These are phyloP conservation scores for Penicillium ochrochloron DNA, from an alignment of 495 filamentous ascomycete species.

Conservation along the genomic window DNA sequence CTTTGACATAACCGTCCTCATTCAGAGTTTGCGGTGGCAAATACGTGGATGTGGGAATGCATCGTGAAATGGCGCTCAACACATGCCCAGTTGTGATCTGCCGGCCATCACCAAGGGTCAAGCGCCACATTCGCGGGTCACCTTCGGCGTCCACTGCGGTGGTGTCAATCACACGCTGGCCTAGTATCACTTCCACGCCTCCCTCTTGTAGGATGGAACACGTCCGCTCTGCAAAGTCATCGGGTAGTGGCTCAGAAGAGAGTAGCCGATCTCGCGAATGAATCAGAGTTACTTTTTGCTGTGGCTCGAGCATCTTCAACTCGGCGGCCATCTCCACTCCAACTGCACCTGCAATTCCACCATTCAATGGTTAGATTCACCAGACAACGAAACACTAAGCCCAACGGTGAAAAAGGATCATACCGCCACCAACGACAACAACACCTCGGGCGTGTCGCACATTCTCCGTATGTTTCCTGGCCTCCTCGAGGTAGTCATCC, in stretches of 20 bases:
- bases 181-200: slow-evolving; percentile 61
- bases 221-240: slow-evolving; percentile 62
- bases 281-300: slow-evolving; percentile 64
- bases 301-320: slow-evolving; percentile 61
- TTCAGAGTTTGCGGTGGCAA: slow-evolving; percentile 54
- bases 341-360: slow-evolving; percentile 56
- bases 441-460: slow-evolving; percentile 46
- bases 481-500: slow-evolving; percentile 62
- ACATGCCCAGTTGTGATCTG: slow-evolving; percentile 58
- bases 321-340: slow-evolving; percentile 76
- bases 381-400: background rate
- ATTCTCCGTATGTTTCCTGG: slow-evolving; percentile 33
- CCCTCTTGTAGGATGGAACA: slow-evolving; percentile 54
- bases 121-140: slow-evolving; percentile 51
- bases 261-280: slow-evolving; percentile 67
- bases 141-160: slow-evolving; percentile 32
- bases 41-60: slow-evolving; percentile 57
- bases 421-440: slow-evolving; percentile 61
- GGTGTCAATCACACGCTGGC: slow-evolving; percentile 49
- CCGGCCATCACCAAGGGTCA: slow-evolving; percentile 60
- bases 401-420: slow-evolving; percentile 16
- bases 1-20: slow-evolving; percentile 60
- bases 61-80: slow-evolving; percentile 62
- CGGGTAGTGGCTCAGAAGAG: slow-evolving; percentile 68
- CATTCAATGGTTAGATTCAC: slow-evolving; percentile 1